These are phyloP conservation scores for Ophiostoma perfectum DNA, from an alignment of 2,329 filamentous ascomycete genomes.

Conservation along the genomic window DNA sequence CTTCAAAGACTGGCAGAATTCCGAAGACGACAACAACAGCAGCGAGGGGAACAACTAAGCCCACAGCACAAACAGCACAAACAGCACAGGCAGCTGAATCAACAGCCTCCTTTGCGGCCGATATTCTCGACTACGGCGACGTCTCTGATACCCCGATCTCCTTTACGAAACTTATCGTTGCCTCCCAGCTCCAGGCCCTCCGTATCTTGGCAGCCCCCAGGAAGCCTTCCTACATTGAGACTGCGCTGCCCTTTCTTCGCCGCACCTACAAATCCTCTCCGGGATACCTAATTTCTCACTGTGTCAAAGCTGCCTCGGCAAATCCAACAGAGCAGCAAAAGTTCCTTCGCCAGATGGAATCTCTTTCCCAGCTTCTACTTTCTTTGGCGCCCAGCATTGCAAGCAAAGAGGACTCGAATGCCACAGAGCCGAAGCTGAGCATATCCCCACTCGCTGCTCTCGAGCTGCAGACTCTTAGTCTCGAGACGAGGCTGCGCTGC, in stretches of 20 bases:
- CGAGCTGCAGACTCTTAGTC: conserved; percentile 58
- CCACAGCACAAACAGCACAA: conserved; percentile 36
- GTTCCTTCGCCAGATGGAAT: conserved; percentile 60
- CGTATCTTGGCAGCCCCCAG: conserved; percentile 57
- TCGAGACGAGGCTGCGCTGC: conserved; percentile 57
- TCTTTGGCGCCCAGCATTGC: conserved; percentile 64
- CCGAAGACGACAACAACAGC: conserved; percentile 31
- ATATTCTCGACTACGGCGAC: conserved; percentile 58
- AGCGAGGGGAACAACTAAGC: conserved; percentile 29
- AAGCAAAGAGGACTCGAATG: conserved; percentile 53
- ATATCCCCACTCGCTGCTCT: conserved; percentile 54
- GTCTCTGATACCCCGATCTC: conserved; percentile 36
- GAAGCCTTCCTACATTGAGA: conserved; percentile 55
- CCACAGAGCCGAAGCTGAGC: conserved; percentile 49
- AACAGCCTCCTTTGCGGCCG: conserved; percentile 33
- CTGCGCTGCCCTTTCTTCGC: conserved; percentile 51
- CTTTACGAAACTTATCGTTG: conserved; percentile 52
- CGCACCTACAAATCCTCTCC: conserved; percentile 52
- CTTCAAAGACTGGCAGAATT: conserved; percentile 31
- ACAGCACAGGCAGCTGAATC: background rate
- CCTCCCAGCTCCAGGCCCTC: conserved; percentile 60
- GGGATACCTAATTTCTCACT: conserved; percentile 48
- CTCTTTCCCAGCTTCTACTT: conserved; percentile 58
- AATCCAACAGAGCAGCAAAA: conserved; percentile 48
- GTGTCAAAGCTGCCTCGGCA: conserved; percentile 36